Evolutionary conservation across 75 land plant genomes (phyloP), one percentile per base, ranked within the genome.

Genomic region (Azolla pinnata): DNA sequence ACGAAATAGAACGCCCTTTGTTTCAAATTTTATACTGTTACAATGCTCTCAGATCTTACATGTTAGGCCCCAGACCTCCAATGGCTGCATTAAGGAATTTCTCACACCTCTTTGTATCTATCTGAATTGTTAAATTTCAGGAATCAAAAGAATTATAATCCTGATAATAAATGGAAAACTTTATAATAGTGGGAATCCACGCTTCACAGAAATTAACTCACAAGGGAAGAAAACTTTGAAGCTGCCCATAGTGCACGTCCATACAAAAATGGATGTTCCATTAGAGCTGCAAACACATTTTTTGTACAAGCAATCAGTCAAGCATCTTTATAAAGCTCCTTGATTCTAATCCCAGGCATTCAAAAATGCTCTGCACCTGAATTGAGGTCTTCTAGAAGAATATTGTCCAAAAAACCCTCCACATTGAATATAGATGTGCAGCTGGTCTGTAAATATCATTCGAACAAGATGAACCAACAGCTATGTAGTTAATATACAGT

Each of bases 251-350:
- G 79, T 7, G 82, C 61, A 23, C 99, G 90, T 10, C 91, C 96
- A 72, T 76, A 61, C 52, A 95, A 87, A 72, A 95, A 95, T 14
- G 99, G 90, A 57, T 64, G 79, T 60, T 81, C 79, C 57, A 61
- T 33, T 5, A 71, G 54, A 31, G 76, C 98, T 93, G 83, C 44
- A 64, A 50, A n/a, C n/a, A n/a, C n/a, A n/a, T 26, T 50, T 20
- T 18, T 9, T 24, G 54, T 24, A 19, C 8, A 51, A 24, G 18
- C 9, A 18, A 18, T 24, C 8, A 51, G 18, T n/a, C n/a, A n/a
- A n/a, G n/a, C n/a, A n/a, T n/a, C 44, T 51, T 24, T 9, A 51
- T 9, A 24, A 18, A 51, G 44, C 44, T 42, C 44, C 17, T 10
- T 17, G 14, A 42, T 8, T 51, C 42, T 7, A 38, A 38, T 38